Base-by-base conservation (phyloP, 2,329 filamentous ascomycete genomes). In the Colletotrichum kahawae region DNA sequence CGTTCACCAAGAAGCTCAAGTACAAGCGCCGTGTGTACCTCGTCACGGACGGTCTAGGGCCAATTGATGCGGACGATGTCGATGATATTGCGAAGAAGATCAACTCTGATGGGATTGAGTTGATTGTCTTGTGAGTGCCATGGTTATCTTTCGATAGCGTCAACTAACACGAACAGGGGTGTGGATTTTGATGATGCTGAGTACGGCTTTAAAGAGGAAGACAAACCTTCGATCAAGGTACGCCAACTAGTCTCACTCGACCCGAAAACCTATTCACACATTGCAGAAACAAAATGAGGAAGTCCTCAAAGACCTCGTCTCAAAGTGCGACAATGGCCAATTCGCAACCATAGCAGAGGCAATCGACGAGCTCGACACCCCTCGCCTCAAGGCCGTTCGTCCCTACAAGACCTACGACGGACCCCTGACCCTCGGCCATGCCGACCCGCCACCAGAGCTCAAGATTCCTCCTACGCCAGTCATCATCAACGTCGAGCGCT, bases 171-270 rank as follows among this genome's bases (percentile, higher is more conserved):
- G 64, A 62, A 8, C 56, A 63, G 94, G 69, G 97, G 97, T 16
- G 91, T 98, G 21, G 97, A 99, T 82, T 98, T 99, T 83, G 95
- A 99, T 81, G 95, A 98, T 82, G 82, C 91, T 1, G 95, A 98
- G 3, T 98, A 93, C 81, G 96, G 96, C 56, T 94, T 95, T 82
- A 98, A 98, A 83, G 96, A 98, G 85, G 95, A 98, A 82, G 91
- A 94, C 77, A 99, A 99, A 82, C 86, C 93, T 21, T 78, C 82
- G 1, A 82, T 84, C 67, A 98, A 98, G 88, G 92, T 93, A 80
- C 54, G 68, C 67, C 36, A 82, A 2, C 33, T 59, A 16, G 24
- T 27, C 27, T 7, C 9, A 14, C 5, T 31, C 8, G 18, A 5
- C 38, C 38, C 10, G 18, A 10, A 27, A 27, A 27, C 59, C 21